Percentiles rank a stretch among this genome's conserved stretches.
Conservation (phyloP, 495 filamentous ascomycete genomes). For the Penicillium soppii region DNA sequence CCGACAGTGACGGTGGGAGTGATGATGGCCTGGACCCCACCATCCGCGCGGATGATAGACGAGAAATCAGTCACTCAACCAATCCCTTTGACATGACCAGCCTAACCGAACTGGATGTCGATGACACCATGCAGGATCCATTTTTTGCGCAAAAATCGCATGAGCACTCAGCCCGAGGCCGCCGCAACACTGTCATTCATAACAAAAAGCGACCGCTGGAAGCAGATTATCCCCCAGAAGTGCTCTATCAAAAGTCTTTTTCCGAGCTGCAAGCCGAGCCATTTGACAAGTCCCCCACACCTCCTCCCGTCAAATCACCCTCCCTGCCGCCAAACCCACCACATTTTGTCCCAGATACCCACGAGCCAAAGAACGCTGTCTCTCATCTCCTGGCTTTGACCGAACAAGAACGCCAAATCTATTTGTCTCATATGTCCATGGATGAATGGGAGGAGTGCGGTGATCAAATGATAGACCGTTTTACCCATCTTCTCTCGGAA, state of each 20-base stretch:
- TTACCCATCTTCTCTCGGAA: constrained; percentile 59
- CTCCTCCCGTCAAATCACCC: constrained; percentile 21
- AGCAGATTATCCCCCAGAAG: constrained; percentile 42
- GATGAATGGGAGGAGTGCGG: constrained; percentile 81
- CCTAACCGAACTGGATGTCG: constrained; percentile 31
- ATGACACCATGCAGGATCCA: constrained; percentile 35
- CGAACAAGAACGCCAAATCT: constrained; percentile 53
- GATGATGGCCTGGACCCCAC: constrained; percentile 26
- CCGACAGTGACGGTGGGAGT: constrained; percentile 23
- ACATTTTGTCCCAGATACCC: constrained; percentile 6
- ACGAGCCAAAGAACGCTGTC: constrained; percentile 28
- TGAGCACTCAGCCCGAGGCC: background rate
- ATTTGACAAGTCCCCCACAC: constrained; percentile 39
- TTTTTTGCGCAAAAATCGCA: constrained; percentile 22
- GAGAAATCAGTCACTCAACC: constrained; percentile 29
- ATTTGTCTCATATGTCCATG: constrained; percentile 63
- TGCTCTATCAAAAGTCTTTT: constrained; percentile 44
- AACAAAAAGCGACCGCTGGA: constrained; percentile 37
- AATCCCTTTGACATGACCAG: constrained; percentile 39
- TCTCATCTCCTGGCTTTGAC: constrained; percentile 27
- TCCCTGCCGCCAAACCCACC: constrained; percentile 17
- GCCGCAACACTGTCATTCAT: constrained; percentile 22
- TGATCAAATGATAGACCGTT: constrained; percentile 73
- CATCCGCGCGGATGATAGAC: constrained; percentile 19
- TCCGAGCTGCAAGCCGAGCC: constrained; percentile 44